A percentile compares a stretch with the other conserved stretches of the same genome.
Conservation (phyloP, 2,329 filamentous ascomycete genomes). For the Huntiella decipiens region DNA sequence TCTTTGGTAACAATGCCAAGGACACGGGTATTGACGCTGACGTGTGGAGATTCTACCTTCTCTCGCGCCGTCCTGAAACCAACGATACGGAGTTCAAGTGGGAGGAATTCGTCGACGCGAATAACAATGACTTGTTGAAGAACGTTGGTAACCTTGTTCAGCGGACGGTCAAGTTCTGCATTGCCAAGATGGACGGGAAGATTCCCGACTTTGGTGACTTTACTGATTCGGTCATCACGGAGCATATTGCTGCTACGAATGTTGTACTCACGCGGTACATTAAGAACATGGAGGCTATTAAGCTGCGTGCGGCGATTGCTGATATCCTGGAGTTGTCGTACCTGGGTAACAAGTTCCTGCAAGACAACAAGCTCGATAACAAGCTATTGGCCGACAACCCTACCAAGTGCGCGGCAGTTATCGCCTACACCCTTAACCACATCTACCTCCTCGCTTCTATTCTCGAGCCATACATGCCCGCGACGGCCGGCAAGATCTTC, state of each 20-base stretch:
- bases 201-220: constrained; percentile 42
- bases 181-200: constrained; percentile 52
- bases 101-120: constrained; percentile 61
- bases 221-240: constrained; percentile 33
- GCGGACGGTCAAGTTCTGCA: constrained; percentile 55
- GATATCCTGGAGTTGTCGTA: constrained; percentile 49
- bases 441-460: constrained; percentile 65
- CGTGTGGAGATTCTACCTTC: constrained; percentile 86
- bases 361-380: constrained; percentile 35
- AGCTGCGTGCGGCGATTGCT: constrained; percentile 46
- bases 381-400: constrained; percentile 34
- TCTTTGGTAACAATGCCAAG: constrained; percentile 78
- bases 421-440: constrained; percentile 68
- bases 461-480: constrained; percentile 69
- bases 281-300: constrained; percentile 48
- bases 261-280: constrained; percentile 47
- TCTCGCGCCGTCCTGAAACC: constrained; percentile 69
- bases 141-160: constrained; percentile 61
- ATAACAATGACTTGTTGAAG: constrained; percentile 75
- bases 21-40: constrained; percentile 69
- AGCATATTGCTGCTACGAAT: constrained; percentile 44
- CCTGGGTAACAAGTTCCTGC: constrained; percentile 29
- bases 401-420: constrained; percentile 34
- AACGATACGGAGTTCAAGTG: constrained; percentile 82
- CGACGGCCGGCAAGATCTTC: constrained; percentile 56